Base-by-base conservation (phyloP, 2,329 filamentous ascomycete species). In the Microdochium bolleyi region DNA sequence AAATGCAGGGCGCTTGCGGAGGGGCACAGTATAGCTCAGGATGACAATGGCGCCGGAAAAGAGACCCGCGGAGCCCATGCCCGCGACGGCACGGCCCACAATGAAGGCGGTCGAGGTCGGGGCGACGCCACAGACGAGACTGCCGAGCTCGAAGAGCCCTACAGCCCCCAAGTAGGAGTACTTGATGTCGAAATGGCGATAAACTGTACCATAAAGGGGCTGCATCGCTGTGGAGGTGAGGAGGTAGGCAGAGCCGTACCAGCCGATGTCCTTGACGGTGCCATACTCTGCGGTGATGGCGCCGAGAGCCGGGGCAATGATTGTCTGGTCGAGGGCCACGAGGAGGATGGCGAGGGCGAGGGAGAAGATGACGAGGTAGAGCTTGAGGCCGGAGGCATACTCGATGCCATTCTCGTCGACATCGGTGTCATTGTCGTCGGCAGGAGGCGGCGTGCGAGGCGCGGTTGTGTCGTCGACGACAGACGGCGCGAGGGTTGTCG, bases 11-110 rank as follows among this genome's bases (percentile, higher is more conserved):
- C 48, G 48, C 3, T 19, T 10, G 48, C 25, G 48, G 24, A 49
- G 24, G 24, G 48, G 48, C 24, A 49, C n/a, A 2, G 48, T 27
- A 24, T 49, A 49, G 48, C 13, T 27, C 48, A 27, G 48, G 48
- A 49, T 49, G n/a, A 49, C 48, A 14, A 49, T 49, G 48, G 48
- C 24, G 24, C 48, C 48, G 48, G 48, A 49, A 24, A 49, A 49
- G 24, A 49, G 24, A n/a, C 48, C 48, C 24, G 48, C 48, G 24
- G 24, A 14, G 14, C 48, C 48, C 10, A 49, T 25, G 48, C 48
- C 48, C 2, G 48, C 48, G n/a, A 49, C 25, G 14, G 48, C 48
- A 24, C 48, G 48, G 48, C 48, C 48, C 11, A 49, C 24, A 24
- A 49, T 49, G 48, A 49, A 49, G 24, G 48, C 48, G 24, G 48